phyloP scores from a whole-genome alignment of 2,329 filamentous ascomycete genomes.

The Neophaeococcomyces mojaviensis region DNA sequence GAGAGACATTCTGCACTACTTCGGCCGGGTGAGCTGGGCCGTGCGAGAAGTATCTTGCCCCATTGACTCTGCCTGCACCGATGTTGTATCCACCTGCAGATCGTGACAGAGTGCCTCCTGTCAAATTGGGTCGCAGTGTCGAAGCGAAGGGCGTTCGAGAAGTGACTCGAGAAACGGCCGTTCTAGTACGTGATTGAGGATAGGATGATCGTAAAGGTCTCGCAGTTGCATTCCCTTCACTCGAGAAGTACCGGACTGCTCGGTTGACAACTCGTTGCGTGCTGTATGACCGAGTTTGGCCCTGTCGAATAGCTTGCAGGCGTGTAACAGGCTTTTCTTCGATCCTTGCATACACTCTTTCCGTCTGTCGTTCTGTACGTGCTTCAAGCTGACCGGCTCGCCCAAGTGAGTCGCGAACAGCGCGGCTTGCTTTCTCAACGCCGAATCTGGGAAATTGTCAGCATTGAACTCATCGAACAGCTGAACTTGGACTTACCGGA shows the following conservation, averaged over 20 bases:
- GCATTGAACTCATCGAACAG: constrained; percentile 35
- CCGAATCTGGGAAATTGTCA: constrained; percentile 35
- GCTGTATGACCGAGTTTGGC: constrained; percentile 57
- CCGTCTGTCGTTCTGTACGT: constrained; percentile 28
- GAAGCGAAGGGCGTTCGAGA: constrained; percentile 79
- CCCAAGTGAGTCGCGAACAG: constrained; percentile 36
- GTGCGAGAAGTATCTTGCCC: constrained; percentile 83
- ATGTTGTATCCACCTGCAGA: constrained; percentile 82
- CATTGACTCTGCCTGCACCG: constrained; percentile 62
- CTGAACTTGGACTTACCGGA: constrained; percentile 42
- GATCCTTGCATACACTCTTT: constrained; percentile 52
- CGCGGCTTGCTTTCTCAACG: constrained; percentile 39
- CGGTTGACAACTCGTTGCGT: constrained; percentile 41
- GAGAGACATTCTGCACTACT: constrained; percentile 90
- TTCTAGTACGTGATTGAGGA: constrained; percentile 49
- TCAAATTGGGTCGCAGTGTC: constrained; percentile 83
- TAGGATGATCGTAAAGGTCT: constrained; percentile 46
- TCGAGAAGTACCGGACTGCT: constrained; percentile 46
- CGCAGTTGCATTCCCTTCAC: constrained; percentile 32
- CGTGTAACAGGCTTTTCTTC: constrained; percentile 51
- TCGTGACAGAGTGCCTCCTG: constrained; percentile 74
- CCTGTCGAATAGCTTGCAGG: constrained; percentile 55
- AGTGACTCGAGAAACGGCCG: constrained; percentile 55
- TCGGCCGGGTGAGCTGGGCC: constrained; percentile 76
- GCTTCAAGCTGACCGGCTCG: constrained; percentile 25